Evolutionary conservation across 148 eudicot genomes (phyloP).

Genomic region (Rhododendron griersonianum): DNA sequence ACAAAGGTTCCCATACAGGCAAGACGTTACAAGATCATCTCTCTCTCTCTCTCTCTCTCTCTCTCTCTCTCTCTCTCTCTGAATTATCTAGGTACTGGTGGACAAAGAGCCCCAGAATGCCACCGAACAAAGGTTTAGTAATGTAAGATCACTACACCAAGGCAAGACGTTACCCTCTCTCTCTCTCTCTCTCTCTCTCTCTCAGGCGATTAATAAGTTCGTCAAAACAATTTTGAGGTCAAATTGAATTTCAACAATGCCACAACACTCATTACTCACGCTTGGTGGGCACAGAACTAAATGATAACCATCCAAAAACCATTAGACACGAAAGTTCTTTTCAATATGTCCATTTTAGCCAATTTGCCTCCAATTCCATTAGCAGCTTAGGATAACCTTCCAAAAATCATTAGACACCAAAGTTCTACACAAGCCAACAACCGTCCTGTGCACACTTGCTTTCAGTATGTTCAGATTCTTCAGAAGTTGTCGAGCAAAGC

Average conservation of each 20-base stretch:
- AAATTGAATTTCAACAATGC: not conserved
- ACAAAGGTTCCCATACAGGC: not conserved
- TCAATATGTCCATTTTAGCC: not conserved
- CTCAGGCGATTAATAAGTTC: not conserved
- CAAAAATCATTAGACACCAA: not conserved
- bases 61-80: too few relatives aligned
- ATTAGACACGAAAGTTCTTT: not conserved
- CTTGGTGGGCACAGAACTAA: not conserved
- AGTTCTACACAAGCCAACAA: not conserved
- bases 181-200: not conserved
- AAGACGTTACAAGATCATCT: not conserved
- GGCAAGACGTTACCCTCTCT: not conserved
- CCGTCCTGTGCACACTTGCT: not conserved
- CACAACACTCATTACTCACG: not conserved
- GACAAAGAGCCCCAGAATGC: not conserved
- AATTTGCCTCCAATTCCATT: not conserved
- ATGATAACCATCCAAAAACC: not conserved
- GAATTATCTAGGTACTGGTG: too few relatives aligned
- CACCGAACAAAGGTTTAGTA: not conserved
- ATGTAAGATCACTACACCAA: not conserved
- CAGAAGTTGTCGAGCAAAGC: not conserved
- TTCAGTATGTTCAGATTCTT: not conserved
- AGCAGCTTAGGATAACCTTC: not conserved
- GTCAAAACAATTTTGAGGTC: not conserved
- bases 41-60: not conserved